Evolutionary conservation across 23 red algal species (phyloP).

Genomic region (Agarophyton chilense): DNA sequence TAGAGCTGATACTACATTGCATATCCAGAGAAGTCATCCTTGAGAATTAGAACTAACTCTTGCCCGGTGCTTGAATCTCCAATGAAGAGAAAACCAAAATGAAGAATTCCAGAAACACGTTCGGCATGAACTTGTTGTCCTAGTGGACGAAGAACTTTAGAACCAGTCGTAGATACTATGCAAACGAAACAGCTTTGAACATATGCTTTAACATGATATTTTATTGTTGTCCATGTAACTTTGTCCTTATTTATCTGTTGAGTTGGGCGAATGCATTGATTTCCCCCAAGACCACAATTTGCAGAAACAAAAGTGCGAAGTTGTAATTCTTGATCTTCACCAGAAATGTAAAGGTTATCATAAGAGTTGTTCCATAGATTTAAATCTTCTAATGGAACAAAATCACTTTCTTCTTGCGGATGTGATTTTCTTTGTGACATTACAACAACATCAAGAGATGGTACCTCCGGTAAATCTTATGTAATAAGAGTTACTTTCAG

Average conservation of each 20-base stretch:
- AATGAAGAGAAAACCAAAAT: neutral
- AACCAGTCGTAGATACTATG: neutral
- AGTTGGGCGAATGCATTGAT: neutral
- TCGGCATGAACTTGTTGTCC: neutral
- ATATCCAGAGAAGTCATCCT: slow-evolving; percentile 23
- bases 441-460: neutral
- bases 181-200: neutral
- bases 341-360: neutral
- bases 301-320: slow-evolving; percentile 8
- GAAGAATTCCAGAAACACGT: neutral
- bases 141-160: neutral
- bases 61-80: neutral
- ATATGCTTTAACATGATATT: neutral
- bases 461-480: neutral
- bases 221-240: neutral
- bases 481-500: neutral
- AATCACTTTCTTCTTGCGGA: neutral
- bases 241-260: neutral
- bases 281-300: neutral
- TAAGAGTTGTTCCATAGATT: neutral
- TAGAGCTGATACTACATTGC: too few species aligned
- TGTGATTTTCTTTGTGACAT: neutral
- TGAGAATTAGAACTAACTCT: neutral
- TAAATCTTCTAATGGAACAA: neutral
- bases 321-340: neutral